Conservation (phyloP, 169 alveolate species). For the Theileria orientalis region DNA sequence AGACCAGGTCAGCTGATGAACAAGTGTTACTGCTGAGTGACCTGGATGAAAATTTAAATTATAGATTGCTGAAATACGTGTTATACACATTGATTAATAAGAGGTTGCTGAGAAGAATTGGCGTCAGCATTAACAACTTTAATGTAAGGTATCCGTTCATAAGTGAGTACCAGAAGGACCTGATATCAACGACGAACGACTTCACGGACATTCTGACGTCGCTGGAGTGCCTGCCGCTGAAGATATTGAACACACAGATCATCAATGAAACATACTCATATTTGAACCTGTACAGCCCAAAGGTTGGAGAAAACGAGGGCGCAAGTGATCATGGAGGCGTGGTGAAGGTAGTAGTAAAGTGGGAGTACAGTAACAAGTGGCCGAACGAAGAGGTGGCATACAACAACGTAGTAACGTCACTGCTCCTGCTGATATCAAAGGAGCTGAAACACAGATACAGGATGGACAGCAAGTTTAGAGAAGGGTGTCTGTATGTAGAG, state of each 20-base stretch:
- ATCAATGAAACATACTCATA: slow-evolving; percentile 26
- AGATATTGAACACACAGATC: slow-evolving; percentile 21
- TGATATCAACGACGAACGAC: slow-evolving; percentile 43
- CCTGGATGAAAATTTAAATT: not conserved
- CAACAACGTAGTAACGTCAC: slow-evolving; percentile 5
- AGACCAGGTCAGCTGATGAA: not conserved
- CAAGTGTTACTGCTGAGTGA: not conserved
- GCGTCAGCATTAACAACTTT: not conserved
- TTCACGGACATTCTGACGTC: slow-evolving; percentile 37
- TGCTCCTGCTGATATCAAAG: slow-evolving; percentile 25
- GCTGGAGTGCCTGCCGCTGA: slow-evolving; percentile 40
- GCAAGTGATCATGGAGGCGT: not conserved
- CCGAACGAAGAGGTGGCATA: slow-evolving; percentile 16
- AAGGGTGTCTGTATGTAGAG: not conserved
- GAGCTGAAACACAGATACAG: slow-evolving; percentile 6
- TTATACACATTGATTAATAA: too few species aligned
- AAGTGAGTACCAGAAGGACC: slow-evolving; percentile 16
- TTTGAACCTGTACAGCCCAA: slow-evolving; percentile 18
- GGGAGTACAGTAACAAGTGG: slow-evolving; percentile 37
- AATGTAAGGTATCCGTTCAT: slow-evolving; percentile 7
- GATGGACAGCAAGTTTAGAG: not conserved
- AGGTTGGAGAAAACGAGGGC: not conserved
- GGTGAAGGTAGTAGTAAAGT: not conserved
- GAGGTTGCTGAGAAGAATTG: not conserved
- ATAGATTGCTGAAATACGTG: not conserved